Conservation (phyloP, 371 early-diverging fungal genomes). For the Mucor irregularis region DNA sequence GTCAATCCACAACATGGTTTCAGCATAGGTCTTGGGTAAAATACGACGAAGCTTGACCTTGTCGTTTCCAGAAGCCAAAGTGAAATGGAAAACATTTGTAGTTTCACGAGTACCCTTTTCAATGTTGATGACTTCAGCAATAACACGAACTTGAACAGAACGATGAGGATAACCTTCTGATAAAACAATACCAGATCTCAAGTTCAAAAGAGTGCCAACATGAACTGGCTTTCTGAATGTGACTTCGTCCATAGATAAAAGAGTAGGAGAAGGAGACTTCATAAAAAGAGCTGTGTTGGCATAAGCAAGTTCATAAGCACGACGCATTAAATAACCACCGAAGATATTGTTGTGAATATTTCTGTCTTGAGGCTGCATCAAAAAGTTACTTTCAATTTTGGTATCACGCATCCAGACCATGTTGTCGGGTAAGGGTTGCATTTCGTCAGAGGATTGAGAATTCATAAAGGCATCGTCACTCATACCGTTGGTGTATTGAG, state of each 20-base stretch:
- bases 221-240: slow-evolving; percentile 83
- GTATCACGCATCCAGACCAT: slow-evolving; percentile 89
- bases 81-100: slow-evolving; percentile 85
- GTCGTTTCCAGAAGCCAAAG: slow-evolving; percentile 47
- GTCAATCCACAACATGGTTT: slow-evolving; percentile 72
- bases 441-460: slow-evolving; percentile 16
- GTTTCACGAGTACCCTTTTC: slow-evolving; percentile 52
- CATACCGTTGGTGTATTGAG: slow-evolving; percentile 37
- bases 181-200: slow-evolving; percentile 72
- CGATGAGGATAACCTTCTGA: slow-evolving; percentile 50
- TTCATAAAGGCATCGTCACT: slow-evolving; percentile 10
- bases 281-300: slow-evolving; percentile 68
- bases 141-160: slow-evolving; percentile 68
- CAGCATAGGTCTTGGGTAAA: slow-evolving; percentile 72
- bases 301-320: slow-evolving; percentile 82
- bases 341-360: slow-evolving; percentile 94
- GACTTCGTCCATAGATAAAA: slow-evolving; percentile 86
- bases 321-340: slow-evolving; percentile 80
- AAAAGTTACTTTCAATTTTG: slow-evolving; percentile 64
- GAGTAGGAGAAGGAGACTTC: slow-evolving; percentile 41
- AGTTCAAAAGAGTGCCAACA: slow-evolving; percentile 75
- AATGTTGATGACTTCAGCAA: slow-evolving; percentile 78
- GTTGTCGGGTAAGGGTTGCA: slow-evolving; percentile 47
- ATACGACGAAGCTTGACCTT: slow-evolving; percentile 26
- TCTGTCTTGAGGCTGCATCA: slow-evolving; percentile 85